Percentiles rank a stretch among this genome's conserved stretches.
Conservation (phyloP, 768 basidiomycete genomes). For the Termitomyces sp. region DNA sequence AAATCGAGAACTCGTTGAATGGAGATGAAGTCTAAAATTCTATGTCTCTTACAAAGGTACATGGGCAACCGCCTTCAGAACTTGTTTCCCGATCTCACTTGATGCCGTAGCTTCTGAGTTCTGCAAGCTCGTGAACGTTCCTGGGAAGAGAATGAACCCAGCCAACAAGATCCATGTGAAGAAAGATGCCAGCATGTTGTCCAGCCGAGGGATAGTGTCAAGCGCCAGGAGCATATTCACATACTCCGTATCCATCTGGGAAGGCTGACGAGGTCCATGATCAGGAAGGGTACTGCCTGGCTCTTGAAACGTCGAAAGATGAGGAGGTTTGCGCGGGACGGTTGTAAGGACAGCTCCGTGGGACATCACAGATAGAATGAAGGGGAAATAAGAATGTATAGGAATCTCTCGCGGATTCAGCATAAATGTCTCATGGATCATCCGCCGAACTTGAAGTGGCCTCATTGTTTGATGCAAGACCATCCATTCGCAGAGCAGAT, state of each 20-base stretch:
- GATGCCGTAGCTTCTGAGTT: constrained; percentile 17
- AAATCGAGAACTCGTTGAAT: background rate
- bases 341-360: background rate
- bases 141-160: constrained; percentile 58
- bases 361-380: background rate
- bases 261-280: constrained; percentile 3
- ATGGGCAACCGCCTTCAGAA: constrained; percentile 33
- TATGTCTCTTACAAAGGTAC: constrained; percentile 34
- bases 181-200: constrained; percentile 48
- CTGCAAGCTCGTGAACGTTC: constrained; percentile 50
- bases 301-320: background rate
- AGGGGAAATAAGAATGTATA: background rate
- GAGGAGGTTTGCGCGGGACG: background rate
- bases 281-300: background rate
- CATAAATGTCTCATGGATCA: background rate
- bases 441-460: background rate
- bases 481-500: background rate
- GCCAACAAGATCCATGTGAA: constrained; percentile 61
- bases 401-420: background rate
- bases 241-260: constrained; percentile 44
- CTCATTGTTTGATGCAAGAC: background rate
- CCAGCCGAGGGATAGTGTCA: constrained; percentile 44
- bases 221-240: constrained; percentile 58
- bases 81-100: constrained; percentile 22
- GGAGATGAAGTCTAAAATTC: background rate